Base-by-base conservation (phyloP, 768 basidiomycete species). In the Chlorophyllum brunneum region DNA sequence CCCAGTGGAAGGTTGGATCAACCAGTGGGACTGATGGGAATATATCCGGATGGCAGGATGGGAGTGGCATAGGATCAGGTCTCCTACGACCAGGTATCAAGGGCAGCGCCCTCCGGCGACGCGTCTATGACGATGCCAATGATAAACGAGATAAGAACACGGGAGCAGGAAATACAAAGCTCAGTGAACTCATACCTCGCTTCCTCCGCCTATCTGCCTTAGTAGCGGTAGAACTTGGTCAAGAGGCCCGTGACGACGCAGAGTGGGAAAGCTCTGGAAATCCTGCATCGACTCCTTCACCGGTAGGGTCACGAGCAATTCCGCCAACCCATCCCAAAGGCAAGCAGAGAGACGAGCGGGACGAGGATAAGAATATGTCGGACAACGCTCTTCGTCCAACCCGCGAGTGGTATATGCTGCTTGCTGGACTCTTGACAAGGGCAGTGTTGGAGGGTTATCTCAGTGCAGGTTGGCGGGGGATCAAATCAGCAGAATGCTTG, bases 371-470 rank as follows among this genome's bases (percentile, higher is more conserved):
- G 16, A 58, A 70, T 54, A 66, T 70, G 58, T 75, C 75, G 38
- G 72, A 71, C 4, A 61, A 68, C n/a, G 83, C 85, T 0, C 65
- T 88, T 29, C 73, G 75, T 2, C 91, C 91, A 0, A 85, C 88
- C 23, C 70, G 79, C 22, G 82, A 83, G 57, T 94, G 92, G 92
- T 94, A 92, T 65, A 75, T 86, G 68, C 75, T 95, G 10, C 73
- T 92, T 13, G 80, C 81, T 0, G 84, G 87, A 1, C 70, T 95
- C 20, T 71, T 92, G 24, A 90, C 90, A 4, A 80, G 91, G n/a
- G 89, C 89, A 0, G 86, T 83, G 16, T 67, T 94, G 46, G 90
- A 95, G 61, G 92, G 92, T 0, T 94, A 93, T 62, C 74, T 93
- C 39, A 83, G 82, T 1, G 85, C 82, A 8, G 85, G 86, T 0